Evolutionary conservation across 768 basidiomycete genomes (phyloP).

Genomic region (Psilocybe sp.): DNA sequence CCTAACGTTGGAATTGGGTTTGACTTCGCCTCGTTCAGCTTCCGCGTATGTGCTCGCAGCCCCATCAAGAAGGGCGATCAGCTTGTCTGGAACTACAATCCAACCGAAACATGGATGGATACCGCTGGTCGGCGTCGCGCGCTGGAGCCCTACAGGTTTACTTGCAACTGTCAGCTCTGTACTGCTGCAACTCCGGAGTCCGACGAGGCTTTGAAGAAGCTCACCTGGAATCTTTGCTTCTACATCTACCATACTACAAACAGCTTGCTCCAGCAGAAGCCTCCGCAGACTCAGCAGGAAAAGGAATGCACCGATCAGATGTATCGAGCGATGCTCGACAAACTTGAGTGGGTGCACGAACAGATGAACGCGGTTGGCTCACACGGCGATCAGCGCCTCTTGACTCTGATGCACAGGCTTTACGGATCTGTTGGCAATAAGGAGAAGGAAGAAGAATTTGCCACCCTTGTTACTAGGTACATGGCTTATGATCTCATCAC

Average conservation of each 20-base stretch:
- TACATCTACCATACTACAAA: not conserved
- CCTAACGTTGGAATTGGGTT: slow-evolving; percentile 25
- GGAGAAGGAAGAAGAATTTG: no score
- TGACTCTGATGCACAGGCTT: no score
- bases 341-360: no score
- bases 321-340: no score
- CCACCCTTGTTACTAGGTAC: no score
- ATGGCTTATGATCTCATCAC: no score
- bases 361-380: no score
- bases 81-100: slow-evolving; percentile 26
- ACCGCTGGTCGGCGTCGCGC: slow-evolving; percentile 19
- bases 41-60: slow-evolving; percentile 22
- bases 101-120: slow-evolving; percentile 7
- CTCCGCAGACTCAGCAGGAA: no score
- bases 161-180: slow-evolving; percentile 24
- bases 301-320: no score
- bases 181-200: slow-evolving; percentile 15
- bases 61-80: slow-evolving; percentile 29
- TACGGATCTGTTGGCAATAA: no score
- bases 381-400: no score
- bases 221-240: not conserved
- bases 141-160: slow-evolving; percentile 27
- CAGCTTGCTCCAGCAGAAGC: not conserved
- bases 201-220: slow-evolving; percentile 9
- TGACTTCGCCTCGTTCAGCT: slow-evolving; percentile 27